Evolutionary conservation across 176 grass and related monocot genomes (phyloP).

Genomic region (Lolium rigidum): DNA sequence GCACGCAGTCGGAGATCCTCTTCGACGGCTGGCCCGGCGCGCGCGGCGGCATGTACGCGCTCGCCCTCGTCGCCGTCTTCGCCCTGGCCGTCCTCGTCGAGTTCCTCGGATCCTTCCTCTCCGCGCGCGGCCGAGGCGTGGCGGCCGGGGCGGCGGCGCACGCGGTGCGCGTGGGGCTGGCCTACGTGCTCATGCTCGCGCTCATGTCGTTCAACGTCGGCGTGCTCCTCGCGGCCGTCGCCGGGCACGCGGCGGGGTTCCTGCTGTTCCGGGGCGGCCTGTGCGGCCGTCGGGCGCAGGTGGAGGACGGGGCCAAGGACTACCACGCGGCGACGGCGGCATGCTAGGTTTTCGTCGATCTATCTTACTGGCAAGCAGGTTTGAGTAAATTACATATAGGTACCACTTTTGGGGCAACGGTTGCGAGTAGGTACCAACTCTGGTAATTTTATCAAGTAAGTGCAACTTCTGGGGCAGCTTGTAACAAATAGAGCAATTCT

Average conservation of each 20-base stretch:
- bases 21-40: slow-evolving; percentile 73
- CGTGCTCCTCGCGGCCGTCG: slow-evolving; percentile 62
- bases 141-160: slow-evolving; percentile 44
- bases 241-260: slow-evolving; percentile 62
- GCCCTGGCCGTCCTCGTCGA: slow-evolving; percentile 55
- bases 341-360: slow-evolving; percentile 4
- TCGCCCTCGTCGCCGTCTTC: slow-evolving; percentile 65
- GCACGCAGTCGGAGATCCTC: slow-evolving; percentile 79
- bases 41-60: slow-evolving; percentile 75
- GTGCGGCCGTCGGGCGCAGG: slow-evolving; percentile 32
- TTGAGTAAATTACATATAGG: too few relatives aligned
- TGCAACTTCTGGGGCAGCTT: too few relatives aligned
- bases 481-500: too few relatives aligned
- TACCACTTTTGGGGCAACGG: too few relatives aligned
- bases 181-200: slow-evolving; percentile 88
- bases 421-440: too few relatives aligned
- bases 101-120: slow-evolving; percentile 46
- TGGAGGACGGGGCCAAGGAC: slow-evolving; percentile 39
- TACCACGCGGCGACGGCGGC: background rate
- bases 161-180: slow-evolving; percentile 55
- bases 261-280: slow-evolving; percentile 52
- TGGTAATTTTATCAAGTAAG: too few relatives aligned
- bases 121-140: background rate
- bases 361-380: background rate
- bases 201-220: slow-evolving; percentile 97